A percentile compares a stretch with the other conserved stretches of the same genome.
phyloP scores from a whole-genome alignment of 1,139 yeast species.

The Pichia sp. region DNA sequence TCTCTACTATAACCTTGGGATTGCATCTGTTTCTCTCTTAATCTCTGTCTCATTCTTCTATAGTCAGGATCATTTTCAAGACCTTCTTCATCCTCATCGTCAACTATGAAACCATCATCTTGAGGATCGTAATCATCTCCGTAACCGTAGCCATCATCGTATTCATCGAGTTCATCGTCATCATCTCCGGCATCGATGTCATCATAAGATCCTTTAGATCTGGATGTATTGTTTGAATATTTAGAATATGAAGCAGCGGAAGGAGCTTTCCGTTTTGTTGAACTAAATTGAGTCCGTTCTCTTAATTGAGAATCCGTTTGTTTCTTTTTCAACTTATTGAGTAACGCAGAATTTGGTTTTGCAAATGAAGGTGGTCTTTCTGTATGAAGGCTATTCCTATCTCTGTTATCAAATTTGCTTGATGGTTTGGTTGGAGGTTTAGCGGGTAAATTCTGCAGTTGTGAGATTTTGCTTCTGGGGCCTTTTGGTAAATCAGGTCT shows the following conservation, averaged over 20 bases:
- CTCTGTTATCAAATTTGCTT: neutral
- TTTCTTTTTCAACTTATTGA: constrained; percentile 30
- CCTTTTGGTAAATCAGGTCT: constrained; percentile 1
- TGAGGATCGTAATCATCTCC: constrained; percentile 35
- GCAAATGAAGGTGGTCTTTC: constrained; percentile 28
- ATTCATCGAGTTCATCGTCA: constrained; percentile 21
- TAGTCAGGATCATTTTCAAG: constrained; percentile 14
- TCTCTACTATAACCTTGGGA: constrained; percentile 64
- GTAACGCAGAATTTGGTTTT: constrained; percentile 35
- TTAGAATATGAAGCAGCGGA: no score
- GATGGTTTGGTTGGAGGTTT: neutral
- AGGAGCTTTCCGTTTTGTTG: no score
- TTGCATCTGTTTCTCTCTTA: constrained; percentile 25
- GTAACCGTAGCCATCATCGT: constrained; percentile 16
- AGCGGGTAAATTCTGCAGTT: neutral
- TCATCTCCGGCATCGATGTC: constrained; percentile 27
- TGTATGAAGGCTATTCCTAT: neutral
- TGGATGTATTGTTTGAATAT: no score
- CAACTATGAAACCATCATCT: constrained; percentile 61
- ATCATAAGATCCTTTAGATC: neutral
- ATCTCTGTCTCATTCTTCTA: constrained; percentile 56
- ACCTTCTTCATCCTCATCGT: constrained; percentile 47
- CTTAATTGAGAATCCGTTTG: neutral
- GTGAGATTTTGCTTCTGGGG: constrained; percentile 1
- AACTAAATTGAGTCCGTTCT: no score